phyloP scores from a whole-genome alignment of 257 asterid genomes.

The Dorcoceras hygrometricum region DNA sequence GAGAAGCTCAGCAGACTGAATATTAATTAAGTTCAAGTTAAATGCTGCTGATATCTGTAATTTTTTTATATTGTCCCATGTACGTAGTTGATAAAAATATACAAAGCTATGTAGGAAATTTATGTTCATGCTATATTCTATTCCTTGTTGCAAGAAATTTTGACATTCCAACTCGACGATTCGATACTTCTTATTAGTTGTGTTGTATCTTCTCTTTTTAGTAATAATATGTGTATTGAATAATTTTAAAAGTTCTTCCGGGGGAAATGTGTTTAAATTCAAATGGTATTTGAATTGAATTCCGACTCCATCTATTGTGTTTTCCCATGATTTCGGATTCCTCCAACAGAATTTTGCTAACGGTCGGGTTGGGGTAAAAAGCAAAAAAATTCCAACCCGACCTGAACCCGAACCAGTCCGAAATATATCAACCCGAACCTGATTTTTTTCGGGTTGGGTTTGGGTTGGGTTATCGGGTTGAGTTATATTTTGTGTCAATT shows the following conservation, averaged over 20 bases:
- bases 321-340: too few species aligned
- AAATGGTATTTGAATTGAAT: too few species aligned
- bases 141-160: not conserved
- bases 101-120: not conserved
- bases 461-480: too few species aligned
- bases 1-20: conserved; percentile 80
- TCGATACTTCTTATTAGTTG: not conserved
- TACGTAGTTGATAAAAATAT: not conserved
- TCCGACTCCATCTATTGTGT: too few species aligned
- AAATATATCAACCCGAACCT: too few species aligned
- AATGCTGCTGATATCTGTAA: not conserved
- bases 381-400: too few species aligned
- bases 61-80: not conserved
- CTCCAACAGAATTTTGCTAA: too few species aligned
- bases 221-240: not conserved
- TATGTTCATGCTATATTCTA: not conserved
- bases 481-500: too few species aligned
- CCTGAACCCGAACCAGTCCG: too few species aligned
- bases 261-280: not conserved
- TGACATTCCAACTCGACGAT: not conserved
- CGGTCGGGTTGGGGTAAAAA: too few species aligned
- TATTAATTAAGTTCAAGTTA: conserved; percentile 41
- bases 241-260: not conserved
- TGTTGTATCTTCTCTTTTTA: not conserved
- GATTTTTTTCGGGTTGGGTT: too few species aligned